Base-by-base conservation (phyloP, 257 asterid genomes). In the Nicotiana noctiflora region DNA sequence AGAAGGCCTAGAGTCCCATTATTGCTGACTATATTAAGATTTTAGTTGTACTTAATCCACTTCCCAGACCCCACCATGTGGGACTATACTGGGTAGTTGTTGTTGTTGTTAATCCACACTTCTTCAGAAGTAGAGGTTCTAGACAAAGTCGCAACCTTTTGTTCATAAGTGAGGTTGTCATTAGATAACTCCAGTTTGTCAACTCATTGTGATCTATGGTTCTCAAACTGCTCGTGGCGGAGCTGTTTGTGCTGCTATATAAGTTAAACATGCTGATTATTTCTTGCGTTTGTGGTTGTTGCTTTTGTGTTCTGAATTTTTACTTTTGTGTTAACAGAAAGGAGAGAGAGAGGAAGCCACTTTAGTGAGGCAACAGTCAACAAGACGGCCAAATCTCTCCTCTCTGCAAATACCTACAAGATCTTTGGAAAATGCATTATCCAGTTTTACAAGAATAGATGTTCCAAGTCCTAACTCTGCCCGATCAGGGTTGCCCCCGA, bases 401-500 rank as follows among this genome's bases (percentile, higher is more conserved):
- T 88, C 96, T 10, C 83, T 95, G 87, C 96, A 95, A 80, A 90
- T 95, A 81, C 98, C 98, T 0, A 89, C 61, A 63, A 85, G 98
- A 83, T 90, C 97, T 15, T 76, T 93, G 60, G 97, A 91, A 55
- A 85, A 86, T 79, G 84, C 89, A 1, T 52, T 92, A 72, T 89
- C 89, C 37, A 94, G 82, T 88, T 90, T 90, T 84, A 85, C 91
- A 31, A 91, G 84, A 72, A 84, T 89, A 44, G 94, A 90, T 83
- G 83, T 88, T 80, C 91, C 92, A 34, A 95, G 97, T 82, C 98
- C 99, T 11, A 77, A 72, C 79, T 92, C 97, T 32, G 63, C 89
- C 60, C 86, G 90, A 89, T 78, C 92, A 34, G 97, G 99, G 76
- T 86, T 95, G 84, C 98, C 98, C 31, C 99, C 99, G 0, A 89